Evolutionary conservation across 441 rosid species (phyloP).

Genomic region (Aleurites moluccanus): DNA sequence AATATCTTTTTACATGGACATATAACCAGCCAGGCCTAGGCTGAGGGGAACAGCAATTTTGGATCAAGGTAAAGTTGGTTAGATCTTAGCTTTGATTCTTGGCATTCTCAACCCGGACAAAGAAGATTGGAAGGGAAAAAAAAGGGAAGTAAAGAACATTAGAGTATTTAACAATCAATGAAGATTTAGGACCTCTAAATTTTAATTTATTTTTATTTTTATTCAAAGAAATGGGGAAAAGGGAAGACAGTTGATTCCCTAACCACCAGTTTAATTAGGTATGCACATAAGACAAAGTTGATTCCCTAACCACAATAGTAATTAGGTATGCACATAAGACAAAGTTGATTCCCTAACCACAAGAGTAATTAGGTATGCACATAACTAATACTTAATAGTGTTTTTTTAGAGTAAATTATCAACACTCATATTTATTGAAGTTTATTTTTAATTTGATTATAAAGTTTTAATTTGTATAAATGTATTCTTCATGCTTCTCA

Average conservation of each 20-base stretch:
- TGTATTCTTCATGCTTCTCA: too few relatives aligned
- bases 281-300: background rate
- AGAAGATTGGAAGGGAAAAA: background rate
- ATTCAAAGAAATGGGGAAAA: background rate
- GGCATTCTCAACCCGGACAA: background rate
- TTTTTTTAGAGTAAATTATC: too few relatives aligned
- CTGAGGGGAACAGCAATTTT: constrained; percentile 8
- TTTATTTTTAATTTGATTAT: too few relatives aligned
- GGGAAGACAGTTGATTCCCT: background rate
- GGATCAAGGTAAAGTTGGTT: constrained; percentile 14
- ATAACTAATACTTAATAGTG: too few relatives aligned
- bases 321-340: background rate
- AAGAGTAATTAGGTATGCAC: background rate
- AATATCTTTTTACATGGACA: background rate
- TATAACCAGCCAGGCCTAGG: background rate
- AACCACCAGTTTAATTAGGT: background rate
- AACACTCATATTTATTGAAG: too few relatives aligned
- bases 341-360: background rate
- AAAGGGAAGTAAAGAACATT: background rate
- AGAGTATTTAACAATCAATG: background rate
- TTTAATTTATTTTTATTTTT: background rate
- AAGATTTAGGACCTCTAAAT: background rate
- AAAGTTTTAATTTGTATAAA: too few relatives aligned
- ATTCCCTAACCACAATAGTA: background rate
- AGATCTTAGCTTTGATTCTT: constrained; percentile 12